Evolutionary conservation across 257 asterid species (phyloP), one percentile per base, ranked within the genome.

Genomic region (Haberlea rhodopensis): DNA sequence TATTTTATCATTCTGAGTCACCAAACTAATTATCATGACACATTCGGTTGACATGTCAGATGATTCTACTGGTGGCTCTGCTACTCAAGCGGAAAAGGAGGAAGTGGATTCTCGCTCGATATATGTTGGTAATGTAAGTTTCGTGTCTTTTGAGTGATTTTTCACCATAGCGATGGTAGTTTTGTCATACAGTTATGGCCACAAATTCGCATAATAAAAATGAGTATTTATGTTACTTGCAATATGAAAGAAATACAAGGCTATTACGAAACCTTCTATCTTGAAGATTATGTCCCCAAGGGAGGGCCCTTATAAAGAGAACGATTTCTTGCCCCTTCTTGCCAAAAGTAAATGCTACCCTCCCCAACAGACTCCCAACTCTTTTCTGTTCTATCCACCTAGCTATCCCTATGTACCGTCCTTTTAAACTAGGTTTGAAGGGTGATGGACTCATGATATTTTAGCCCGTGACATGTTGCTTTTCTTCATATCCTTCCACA

Each of bases 41-140:
- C 31, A 57, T 18, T 27, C 62, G 26, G 53, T 63, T 60, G 51
- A 55, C 67, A 55, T 76, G 24, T 63, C 59, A 79, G 90, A 84
- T 34, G 95, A 87, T 73, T 67, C 87, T 60, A 57, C 68, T 56
- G 85, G 78, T 63, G 70, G 75, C 68, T 66, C 92, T 66, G 84
- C 78, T 60, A 74, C 80, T 73, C 90, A 79, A 74, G 87, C 90
- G 65, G 97, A 87, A 57, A 90, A 90, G 84, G 96, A 87, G 74
- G 96, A 85, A 84, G 96, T 80, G 78, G 97, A 87, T 80, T 34
- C 85, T 57, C 90, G 96, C 49, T 90, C 97, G n/a, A 84, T 90
- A 72, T 87, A 84, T 79, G 96, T 90, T 65, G 97, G 97, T 26
- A 90, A 90, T 76, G 97, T 90, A 79, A 87, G 97, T 71, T 67